Evolutionary conservation across 192 early-diverging fungal species (phyloP), one percentile per base, ranked within the genome.

Genomic region (Backusella circina): DNA sequence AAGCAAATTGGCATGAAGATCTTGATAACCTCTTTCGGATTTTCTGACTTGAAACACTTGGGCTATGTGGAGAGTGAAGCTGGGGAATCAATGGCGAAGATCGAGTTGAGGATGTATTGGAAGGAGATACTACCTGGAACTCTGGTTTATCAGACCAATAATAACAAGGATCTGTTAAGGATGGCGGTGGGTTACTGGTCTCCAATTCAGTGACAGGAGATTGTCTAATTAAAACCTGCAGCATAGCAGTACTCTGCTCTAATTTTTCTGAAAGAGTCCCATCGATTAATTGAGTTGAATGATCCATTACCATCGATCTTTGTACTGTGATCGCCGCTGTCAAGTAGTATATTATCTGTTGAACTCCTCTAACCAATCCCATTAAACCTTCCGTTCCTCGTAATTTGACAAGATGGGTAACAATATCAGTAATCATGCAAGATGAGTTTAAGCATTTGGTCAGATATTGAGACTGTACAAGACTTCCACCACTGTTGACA

Each of bases 321-420:
- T 72, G 76, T 39, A 79, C 44, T 6, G 79, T 81, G 21, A 73
- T 51, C 6, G 79, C 72, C 2, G 67, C 72, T 7, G 79, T 70
- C 4, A 81, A 37, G 23, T 50, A 81, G 38, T 81, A 76, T 18
- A 81, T 77, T 1, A 73, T 77, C 35, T 81, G 79, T 21, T 81
- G 79, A 5, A 70, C 64, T 21, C 79, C 75, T 21, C 75, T 72
- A 3, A 81, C 33, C 36, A 36, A 30, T 18, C 54, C 54, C 54
- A 61, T 61, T 61, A 61, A 61, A 61, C 54, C 54, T 61, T 61
- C 26, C 0, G 9, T 26, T 2, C 54, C 54, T 28, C 54, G 21
- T 23, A 10, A 26, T 28, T 33, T 51, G 18, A 79, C n/a, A 57
- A 74, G 33, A 13, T 32, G 41, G 1, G 50, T 47, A 18, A 70